Conservation (phyloP, 768 basidiomycete genomes). For the Filobasidium floriforme region DNA sequence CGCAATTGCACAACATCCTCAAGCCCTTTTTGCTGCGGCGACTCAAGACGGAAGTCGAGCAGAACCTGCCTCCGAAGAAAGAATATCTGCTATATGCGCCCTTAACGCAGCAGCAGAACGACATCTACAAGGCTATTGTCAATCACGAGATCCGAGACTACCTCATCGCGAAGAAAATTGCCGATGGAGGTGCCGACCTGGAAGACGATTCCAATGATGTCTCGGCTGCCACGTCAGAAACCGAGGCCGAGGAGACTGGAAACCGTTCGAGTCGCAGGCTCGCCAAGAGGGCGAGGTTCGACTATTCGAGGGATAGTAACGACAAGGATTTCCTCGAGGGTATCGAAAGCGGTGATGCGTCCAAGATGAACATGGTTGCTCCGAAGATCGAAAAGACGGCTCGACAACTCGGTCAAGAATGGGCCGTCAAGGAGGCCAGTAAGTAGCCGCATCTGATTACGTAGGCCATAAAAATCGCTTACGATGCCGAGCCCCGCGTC, state of each 20-base stretch:
- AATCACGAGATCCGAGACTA: slow-evolving; percentile 58
- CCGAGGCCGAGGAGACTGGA: slow-evolving; percentile 27
- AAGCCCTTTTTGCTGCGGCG: slow-evolving; percentile 91
- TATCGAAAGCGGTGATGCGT: slow-evolving; percentile 34
- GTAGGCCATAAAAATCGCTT: background rate
- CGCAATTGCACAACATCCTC: slow-evolving; percentile 76
- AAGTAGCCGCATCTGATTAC: slow-evolving; percentile 28
- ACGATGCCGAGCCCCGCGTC: background rate
- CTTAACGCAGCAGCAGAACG: slow-evolving; percentile 70
- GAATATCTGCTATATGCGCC: slow-evolving; percentile 92
- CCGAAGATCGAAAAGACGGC: slow-evolving; percentile 48
- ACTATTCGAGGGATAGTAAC: slow-evolving; percentile 42
- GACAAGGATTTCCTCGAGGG: slow-evolving; percentile 42
- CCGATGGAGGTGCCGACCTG: slow-evolving; percentile 2
- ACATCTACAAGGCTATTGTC: slow-evolving; percentile 73
- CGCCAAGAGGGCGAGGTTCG: slow-evolving; percentile 32
- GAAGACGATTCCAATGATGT: slow-evolving; percentile 2
- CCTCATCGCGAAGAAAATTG: slow-evolving; percentile 51
- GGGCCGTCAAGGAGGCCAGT: slow-evolving; percentile 59
- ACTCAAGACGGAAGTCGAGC: slow-evolving; percentile 86
- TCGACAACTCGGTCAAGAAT: slow-evolving; percentile 54
- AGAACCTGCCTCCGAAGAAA: slow-evolving; percentile 69
- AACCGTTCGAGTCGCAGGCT: slow-evolving; percentile 18
- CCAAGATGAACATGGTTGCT: slow-evolving; percentile 38
- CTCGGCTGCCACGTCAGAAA: slow-evolving; percentile 28